phyloP scores from a whole-genome alignment of 139 green algal genomes.

The Chlorella sp. region DNA sequence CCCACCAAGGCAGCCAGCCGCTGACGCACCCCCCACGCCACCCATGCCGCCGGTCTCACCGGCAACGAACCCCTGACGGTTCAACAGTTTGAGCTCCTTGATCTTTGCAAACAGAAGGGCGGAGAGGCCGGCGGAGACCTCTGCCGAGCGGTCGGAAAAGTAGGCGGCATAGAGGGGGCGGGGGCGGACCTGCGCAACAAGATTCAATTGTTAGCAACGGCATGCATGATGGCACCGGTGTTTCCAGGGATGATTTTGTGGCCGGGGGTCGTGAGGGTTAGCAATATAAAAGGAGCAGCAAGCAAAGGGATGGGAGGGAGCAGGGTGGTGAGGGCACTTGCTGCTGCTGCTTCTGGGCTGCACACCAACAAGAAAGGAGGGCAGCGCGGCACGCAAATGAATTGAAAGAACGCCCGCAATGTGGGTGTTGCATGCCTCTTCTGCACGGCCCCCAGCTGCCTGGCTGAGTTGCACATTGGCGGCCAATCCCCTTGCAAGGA shows the following conservation, averaged over 20 bases:
- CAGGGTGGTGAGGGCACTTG: neutral
- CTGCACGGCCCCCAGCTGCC: too few relatives aligned
- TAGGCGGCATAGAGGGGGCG: neutral
- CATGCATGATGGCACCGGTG: too few relatives aligned
- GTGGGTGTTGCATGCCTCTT: too few relatives aligned
- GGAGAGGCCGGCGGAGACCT: neutral
- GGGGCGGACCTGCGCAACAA: neutral
- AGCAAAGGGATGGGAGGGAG: neutral
- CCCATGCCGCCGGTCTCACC: neutral
- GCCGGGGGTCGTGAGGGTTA: too few relatives aligned
- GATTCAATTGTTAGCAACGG: too few relatives aligned
- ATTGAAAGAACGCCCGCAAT: too few relatives aligned
- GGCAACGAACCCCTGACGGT: neutral
- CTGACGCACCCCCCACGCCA: neutral
- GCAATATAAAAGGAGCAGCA: neutral
- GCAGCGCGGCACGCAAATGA: too few relatives aligned
- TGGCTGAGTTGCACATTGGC: too few relatives aligned
- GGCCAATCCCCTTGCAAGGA: too few relatives aligned
- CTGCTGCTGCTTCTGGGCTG: neutral
- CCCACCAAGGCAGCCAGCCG: too few relatives aligned
- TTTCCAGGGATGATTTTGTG: too few relatives aligned
- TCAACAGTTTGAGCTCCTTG: neutral
- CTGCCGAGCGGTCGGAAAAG: constrained; percentile 14
- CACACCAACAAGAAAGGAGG: neutral
- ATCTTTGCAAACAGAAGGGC: neutral